Evolutionary conservation across 139 green algal species (phyloP).

Genomic region (Deuterostichococcus epilithicus): DNA sequence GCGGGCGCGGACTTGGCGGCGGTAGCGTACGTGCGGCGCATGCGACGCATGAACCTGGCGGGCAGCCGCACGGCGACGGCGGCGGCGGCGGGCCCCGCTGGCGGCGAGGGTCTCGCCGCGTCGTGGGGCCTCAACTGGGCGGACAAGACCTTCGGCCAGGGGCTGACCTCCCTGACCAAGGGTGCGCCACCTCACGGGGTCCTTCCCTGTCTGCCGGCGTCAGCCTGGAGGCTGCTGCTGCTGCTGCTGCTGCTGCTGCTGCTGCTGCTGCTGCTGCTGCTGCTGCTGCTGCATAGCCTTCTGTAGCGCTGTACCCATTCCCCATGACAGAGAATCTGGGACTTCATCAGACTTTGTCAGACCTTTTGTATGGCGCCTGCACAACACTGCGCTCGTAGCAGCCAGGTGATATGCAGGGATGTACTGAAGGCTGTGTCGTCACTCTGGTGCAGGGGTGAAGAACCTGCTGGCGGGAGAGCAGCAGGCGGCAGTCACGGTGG

Average conservation of each 20-base stretch:
- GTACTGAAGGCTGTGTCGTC: too few relatives aligned
- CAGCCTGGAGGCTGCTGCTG: too few relatives aligned
- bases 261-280: too few relatives aligned
- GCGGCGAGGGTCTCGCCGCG: conserved; percentile 8
- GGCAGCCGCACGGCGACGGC: conserved; percentile 25
- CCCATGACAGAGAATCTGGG: too few relatives aligned
- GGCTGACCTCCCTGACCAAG: conserved; percentile 82
- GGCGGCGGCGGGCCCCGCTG: neutral
- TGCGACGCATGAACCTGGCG: conserved; percentile 84
- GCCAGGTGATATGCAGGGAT: too few relatives aligned
- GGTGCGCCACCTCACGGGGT: conserved; percentile 18
- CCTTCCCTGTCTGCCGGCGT: too few relatives aligned
- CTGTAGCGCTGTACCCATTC: too few relatives aligned
- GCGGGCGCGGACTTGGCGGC: conserved; percentile 69
- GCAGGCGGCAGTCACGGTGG: conserved; percentile 72
- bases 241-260: too few relatives aligned
- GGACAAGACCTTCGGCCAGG: conserved; percentile 88
- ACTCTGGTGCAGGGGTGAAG: conserved; percentile 66
- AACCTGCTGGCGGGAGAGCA: conserved; percentile 78
- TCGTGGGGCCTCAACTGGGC: conserved; percentile 73
- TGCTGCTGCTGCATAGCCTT: too few relatives aligned
- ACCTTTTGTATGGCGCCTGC: too few relatives aligned
- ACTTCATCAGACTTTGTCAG: too few relatives aligned
- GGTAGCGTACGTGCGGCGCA: conserved; percentile 83
- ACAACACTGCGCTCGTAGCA: too few relatives aligned